These are phyloP conservation scores for Taphrina communis DNA, from an alignment of 1,139 yeast genomes.

Conservation along the genomic window DNA sequence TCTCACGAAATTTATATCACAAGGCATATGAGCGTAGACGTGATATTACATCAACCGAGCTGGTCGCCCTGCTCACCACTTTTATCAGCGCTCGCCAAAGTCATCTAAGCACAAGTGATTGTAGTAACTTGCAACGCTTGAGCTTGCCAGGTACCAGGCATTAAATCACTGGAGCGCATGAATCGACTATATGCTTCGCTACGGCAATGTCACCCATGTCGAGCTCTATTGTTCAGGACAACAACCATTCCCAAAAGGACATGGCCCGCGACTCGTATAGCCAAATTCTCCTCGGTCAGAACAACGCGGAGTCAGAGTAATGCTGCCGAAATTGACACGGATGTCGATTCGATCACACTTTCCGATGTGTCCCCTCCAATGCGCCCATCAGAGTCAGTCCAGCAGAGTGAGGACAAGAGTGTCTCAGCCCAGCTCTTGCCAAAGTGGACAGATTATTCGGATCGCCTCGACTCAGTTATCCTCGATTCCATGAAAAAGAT, in stretches of 20 bases:
- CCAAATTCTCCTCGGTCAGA: neutral
- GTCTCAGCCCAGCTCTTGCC: neutral
- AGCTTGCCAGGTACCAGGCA: too few species aligned
- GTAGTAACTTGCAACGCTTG: too few species aligned
- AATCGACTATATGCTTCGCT: neutral
- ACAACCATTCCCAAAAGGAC: neutral
- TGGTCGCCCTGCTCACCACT: too few species aligned
- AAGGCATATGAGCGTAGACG: too few species aligned
- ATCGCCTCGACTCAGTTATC: conserved; percentile 15
- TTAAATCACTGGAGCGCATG: neutral
- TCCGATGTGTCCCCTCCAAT: neutral
- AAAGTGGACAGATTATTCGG: conserved; percentile 24
- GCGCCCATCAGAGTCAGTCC: neutral
- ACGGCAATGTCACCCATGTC: neutral
- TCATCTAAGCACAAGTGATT: too few species aligned
- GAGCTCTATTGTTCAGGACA: neutral
- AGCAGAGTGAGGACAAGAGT: neutral
- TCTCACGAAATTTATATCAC: neutral
- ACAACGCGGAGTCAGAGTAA: neutral
- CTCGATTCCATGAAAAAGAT: conserved; percentile 4
- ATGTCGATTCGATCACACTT: neutral
- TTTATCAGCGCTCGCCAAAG: too few species aligned
- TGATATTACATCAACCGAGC: too few species aligned
- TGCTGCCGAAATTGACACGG: neutral
- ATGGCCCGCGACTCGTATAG: neutral